Conservation (phyloP, 192 early-diverging fungal species). For the Oehlia diaphana region DNA sequence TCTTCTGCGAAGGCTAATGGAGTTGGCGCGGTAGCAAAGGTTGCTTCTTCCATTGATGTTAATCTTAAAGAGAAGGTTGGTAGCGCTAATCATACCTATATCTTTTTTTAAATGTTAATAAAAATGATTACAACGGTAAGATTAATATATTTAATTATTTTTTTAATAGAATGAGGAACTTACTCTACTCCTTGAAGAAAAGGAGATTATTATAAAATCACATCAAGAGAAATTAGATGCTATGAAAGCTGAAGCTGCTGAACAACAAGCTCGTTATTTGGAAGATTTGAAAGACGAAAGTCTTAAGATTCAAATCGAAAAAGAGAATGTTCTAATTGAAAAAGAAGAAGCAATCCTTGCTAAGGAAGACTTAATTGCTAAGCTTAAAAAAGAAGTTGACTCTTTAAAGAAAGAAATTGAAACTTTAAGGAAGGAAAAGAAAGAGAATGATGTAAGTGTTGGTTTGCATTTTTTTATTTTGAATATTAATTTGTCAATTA, state of each 20-base stretch:
- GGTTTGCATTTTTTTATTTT: neutral
- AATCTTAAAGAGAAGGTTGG: slow-evolving; percentile 27
- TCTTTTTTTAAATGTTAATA: neutral
- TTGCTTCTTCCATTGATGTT: slow-evolving; percentile 4
- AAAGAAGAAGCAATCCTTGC: slow-evolving; percentile 18
- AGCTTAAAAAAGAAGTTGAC: neutral
- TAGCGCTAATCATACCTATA: neutral
- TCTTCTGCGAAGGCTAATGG: neutral
- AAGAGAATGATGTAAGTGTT: neutral
- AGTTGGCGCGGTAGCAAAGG: neutral
- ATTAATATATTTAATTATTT: no score
- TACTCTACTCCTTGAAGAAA: slow-evolving; percentile 18
- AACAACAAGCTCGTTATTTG: neutral
- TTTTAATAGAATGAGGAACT: slow-evolving; percentile 24
- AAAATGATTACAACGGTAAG: neutral
- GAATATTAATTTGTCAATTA: neutral
- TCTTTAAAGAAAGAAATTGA: slow-evolving; percentile 5
- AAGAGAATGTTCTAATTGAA: neutral
- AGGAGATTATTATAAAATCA: slow-evolving; percentile 18
- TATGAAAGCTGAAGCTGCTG: neutral
- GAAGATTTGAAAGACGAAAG: slow-evolving; percentile 23
- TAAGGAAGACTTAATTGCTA: slow-evolving; percentile 13
- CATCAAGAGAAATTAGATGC: slow-evolving; percentile 16
- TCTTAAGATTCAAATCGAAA: slow-evolving; percentile 14
- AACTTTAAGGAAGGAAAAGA: neutral